Evolutionary conservation across 768 basidiomycete genomes (phyloP).

Genomic region (Crucibulum laeve): DNA sequence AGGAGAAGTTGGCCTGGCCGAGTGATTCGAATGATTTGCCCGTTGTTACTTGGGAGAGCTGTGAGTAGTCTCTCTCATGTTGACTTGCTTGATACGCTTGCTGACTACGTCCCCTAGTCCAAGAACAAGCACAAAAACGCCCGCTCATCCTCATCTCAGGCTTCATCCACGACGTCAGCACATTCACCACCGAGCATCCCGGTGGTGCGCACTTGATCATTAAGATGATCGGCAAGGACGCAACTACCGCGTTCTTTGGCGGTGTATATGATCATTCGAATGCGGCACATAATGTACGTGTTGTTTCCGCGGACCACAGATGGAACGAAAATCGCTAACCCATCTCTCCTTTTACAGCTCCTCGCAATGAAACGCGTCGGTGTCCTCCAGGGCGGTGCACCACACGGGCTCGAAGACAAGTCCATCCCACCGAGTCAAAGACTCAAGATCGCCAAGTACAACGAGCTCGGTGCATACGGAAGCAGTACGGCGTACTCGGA

Average conservation of each 20-base stretch:
- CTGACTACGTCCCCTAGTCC: slow-evolving; percentile 41
- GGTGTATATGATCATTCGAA: slow-evolving; percentile 89
- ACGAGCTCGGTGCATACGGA: slow-evolving; percentile 47
- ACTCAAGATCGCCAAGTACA: slow-evolving; percentile 64
- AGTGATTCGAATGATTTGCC: slow-evolving; percentile 70
- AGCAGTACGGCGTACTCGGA: slow-evolving; percentile 57
- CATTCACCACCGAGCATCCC: slow-evolving; percentile 88
- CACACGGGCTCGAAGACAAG: slow-evolving; percentile 57
- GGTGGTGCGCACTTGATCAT: slow-evolving; percentile 83
- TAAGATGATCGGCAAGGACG: slow-evolving; percentile 86
- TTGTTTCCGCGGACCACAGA: slow-evolving; percentile 15
- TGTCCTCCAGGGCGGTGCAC: slow-evolving; percentile 55
- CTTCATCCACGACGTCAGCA: slow-evolving; percentile 86
- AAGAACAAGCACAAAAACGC: slow-evolving; percentile 72
- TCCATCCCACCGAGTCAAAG: slow-evolving; percentile 69
- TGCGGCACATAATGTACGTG: slow-evolving; percentile 82
- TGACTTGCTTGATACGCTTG: background rate
- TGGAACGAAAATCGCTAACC: background rate
- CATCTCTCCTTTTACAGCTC: slow-evolving; percentile 25
- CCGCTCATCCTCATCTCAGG: slow-evolving; percentile 85
- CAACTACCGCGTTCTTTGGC: slow-evolving; percentile 92
- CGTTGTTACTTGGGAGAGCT: slow-evolving; percentile 84
- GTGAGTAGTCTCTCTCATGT: slow-evolving; percentile 33
- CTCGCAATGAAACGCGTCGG: slow-evolving; percentile 67
- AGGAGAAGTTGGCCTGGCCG: slow-evolving; percentile 80